phyloP scores from a whole-genome alignment of 106 monocot genomes.

The Chionographis japonica region DNA sequence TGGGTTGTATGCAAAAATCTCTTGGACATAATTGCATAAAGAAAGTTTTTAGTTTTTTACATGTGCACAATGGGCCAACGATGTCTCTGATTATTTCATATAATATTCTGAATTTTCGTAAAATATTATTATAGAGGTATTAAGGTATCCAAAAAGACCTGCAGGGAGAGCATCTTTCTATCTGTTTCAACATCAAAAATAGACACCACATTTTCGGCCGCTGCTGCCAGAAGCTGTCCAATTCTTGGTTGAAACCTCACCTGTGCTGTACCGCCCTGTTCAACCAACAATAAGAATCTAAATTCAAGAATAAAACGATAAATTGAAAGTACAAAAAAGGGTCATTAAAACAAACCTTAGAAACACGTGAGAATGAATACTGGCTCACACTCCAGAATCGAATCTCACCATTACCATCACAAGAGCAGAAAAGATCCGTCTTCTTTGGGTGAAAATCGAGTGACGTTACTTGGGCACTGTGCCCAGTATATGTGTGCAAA shows the following conservation, averaged over 20 bases:
- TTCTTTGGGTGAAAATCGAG: conserved; percentile 89
- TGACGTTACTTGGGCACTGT: conserved; percentile 58
- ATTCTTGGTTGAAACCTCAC: conserved; percentile 74
- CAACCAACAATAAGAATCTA: conserved; percentile 1
- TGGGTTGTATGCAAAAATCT: no score
- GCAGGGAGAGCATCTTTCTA: conserved; percentile 39
- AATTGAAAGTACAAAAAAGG: no score
- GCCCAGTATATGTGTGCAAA: conserved; percentile 60
- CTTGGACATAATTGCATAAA: no score
- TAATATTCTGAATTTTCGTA: neutral
- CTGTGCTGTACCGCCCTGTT: conserved; percentile 58
- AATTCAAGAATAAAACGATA: neutral
- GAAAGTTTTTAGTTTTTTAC: no score
- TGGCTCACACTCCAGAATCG: conserved; percentile 59
- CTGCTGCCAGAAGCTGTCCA: conserved; percentile 69
- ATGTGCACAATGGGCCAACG: no score
- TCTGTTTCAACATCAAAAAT: conserved; percentile 79
- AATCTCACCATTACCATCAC: conserved; percentile 73
- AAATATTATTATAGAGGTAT: neutral
- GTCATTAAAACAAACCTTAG: conserved; percentile 34
- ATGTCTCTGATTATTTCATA: no score
- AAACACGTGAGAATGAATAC: conserved; percentile 41
- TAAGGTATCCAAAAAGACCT: conserved; percentile 18
- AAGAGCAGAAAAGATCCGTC: conserved; percentile 79
- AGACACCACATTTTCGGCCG: conserved; percentile 53